A percentile compares a stretch with the other conserved stretches of the same genome.
Conservation (phyloP, 75 land plant species). For the Isoetes taiwanensis region DNA sequence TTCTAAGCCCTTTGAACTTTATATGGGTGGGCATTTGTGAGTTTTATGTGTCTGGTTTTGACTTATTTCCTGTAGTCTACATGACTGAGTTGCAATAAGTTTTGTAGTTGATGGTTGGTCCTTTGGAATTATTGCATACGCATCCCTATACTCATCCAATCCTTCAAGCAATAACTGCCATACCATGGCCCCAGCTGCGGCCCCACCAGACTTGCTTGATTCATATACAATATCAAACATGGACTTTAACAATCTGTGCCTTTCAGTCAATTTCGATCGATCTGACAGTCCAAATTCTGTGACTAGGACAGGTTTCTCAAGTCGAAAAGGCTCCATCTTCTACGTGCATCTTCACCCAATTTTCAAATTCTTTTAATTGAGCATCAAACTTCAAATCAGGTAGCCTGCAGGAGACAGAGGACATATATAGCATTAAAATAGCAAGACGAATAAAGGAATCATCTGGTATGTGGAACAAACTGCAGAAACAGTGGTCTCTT, state of each 20-base stretch:
- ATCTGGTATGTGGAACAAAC: too few relatives aligned
- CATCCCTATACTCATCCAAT: too few relatives aligned
- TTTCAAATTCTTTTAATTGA: slow-evolving; percentile 18
- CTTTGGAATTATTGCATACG: too few relatives aligned
- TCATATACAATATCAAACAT: slow-evolving; percentile 41
- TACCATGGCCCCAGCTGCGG: slow-evolving; percentile 67
- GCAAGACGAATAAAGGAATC: too few relatives aligned
- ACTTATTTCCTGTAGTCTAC: slow-evolving; percentile 1
- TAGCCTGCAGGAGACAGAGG: slow-evolving; percentile 21
- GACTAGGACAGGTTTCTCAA: slow-evolving; percentile 70
- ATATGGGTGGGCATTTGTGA: too few relatives aligned
- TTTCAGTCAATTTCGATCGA: slow-evolving; percentile 17
- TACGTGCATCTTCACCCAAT: slow-evolving; percentile 62
- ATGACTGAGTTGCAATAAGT: slow-evolving; percentile 1
- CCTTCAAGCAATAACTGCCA: too few relatives aligned
- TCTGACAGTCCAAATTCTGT: slow-evolving; percentile 78
- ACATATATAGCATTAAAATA: too few relatives aligned
- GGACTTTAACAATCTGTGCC: slow-evolving; percentile 33
- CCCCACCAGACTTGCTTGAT: slow-evolving; percentile 36
- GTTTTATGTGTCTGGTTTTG: too few relatives aligned
- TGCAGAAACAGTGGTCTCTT: too few relatives aligned
- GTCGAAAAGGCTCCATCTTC: slow-evolving; percentile 50
- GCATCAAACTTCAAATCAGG: slow-evolving; percentile 23
- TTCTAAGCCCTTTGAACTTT: too few relatives aligned
- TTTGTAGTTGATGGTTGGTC: neutral